Conservation (phyloP, 192 early-diverging fungal genomes). For the Fimicolochytrium jonesii region DNA sequence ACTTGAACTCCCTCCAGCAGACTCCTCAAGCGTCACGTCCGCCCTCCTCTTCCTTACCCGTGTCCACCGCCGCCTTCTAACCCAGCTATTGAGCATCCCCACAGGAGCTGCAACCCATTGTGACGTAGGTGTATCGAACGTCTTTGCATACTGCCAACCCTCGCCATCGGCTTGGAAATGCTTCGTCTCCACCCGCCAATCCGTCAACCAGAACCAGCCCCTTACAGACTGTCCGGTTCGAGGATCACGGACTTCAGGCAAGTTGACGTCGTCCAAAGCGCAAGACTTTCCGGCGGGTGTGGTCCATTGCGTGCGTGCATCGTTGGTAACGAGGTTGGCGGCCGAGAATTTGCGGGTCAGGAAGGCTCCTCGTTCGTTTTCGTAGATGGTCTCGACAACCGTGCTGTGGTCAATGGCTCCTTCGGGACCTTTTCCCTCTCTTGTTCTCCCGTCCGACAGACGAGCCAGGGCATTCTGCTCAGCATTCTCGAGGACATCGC, state of each 20-base stretch:
- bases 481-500: conserved; percentile 58
- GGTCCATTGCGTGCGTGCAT: conserved; percentile 62
- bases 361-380: conserved; percentile 62
- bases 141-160: conserved; percentile 60
- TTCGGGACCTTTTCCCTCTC: not conserved
- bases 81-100: conserved; percentile 48
- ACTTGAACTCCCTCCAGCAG: not conserved
- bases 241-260: conserved; percentile 36
- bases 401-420: conserved; percentile 48
- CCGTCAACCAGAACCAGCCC: conserved; percentile 78
- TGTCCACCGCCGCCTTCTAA: conserved; percentile 70
- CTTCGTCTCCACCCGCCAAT: conserved; percentile 68
- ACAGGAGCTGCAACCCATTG: conserved; percentile 41
- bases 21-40: conserved; percentile 31
- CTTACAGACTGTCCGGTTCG: conserved; percentile 14
- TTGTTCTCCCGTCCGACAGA: conserved; percentile 24
- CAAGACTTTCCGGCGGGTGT: conserved; percentile 43
- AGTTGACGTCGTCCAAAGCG: conserved; percentile 45
- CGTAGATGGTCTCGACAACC: conserved; percentile 55
- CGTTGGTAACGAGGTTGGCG: conserved; percentile 40
- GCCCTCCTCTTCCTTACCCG: conserved; percentile 69
- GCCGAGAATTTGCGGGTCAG: conserved; percentile 53
- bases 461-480: conserved; percentile 32
- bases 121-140: conserved; percentile 31
- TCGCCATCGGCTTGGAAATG: conserved; percentile 57